Evolutionary conservation across 73 alveolate genomes (phyloP).

Genomic region (Tetrahymena elliotti): DNA sequence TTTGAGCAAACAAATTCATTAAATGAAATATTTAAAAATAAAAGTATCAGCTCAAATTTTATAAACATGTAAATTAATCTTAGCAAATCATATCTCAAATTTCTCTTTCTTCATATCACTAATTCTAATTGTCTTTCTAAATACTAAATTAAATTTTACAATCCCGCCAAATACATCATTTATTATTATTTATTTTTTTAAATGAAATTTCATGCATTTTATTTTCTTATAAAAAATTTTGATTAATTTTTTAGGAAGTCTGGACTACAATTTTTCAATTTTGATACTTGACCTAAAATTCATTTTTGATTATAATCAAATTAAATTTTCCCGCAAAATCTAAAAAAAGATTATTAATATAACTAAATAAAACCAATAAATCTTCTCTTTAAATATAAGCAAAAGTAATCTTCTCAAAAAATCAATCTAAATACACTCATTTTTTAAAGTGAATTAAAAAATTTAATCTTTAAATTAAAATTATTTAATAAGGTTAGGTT

Average conservation of each 20-base stretch:
- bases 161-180: background rate
- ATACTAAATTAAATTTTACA: background rate
- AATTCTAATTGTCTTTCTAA: background rate
- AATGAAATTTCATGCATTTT: background rate
- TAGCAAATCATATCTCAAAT: background rate
- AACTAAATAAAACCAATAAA: background rate
- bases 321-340: background rate
- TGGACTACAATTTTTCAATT: background rate
- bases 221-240: too few species aligned
- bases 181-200: background rate
- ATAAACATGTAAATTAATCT: too few species aligned
- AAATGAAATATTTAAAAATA: background rate
- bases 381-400: background rate
- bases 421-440: too few species aligned
- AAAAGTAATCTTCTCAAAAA: background rate
- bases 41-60: background rate
- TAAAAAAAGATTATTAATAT: background rate
- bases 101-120: background rate
- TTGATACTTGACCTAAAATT: background rate
- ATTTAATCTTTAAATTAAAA: too few species aligned
- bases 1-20: background rate
- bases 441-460: too few species aligned
- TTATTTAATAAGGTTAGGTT: too few species aligned
- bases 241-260: background rate
- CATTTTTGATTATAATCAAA: background rate